Conservation (phyloP, 1,139 yeast genomes). For the Debaryomyces singareniensis region DNA sequence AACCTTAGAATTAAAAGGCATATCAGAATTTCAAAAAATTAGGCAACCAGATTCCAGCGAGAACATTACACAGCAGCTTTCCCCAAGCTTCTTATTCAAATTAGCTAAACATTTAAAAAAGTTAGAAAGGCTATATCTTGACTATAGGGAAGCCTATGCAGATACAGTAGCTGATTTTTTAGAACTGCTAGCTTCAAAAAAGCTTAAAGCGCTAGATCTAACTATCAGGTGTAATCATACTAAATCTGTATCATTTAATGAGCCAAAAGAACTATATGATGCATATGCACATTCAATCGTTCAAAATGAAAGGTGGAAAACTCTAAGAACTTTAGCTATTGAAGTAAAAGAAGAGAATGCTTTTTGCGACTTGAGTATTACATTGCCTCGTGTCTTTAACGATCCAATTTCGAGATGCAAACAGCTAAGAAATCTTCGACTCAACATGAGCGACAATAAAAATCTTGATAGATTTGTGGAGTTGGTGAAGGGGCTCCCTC, state of each 20-base stretch:
- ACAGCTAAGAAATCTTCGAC: conserved; percentile 27
- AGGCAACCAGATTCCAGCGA: conserved; percentile 1
- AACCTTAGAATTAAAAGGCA: conserved; percentile 18
- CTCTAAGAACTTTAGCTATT: conserved; percentile 33
- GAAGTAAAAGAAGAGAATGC: conserved; percentile 32
- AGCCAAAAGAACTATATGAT: conserved; percentile 17
- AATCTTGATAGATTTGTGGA: conserved; percentile 18
- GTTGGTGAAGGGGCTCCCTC: conserved; percentile 20
- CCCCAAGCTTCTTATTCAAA: conserved; percentile 22
- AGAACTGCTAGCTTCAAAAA: conserved; percentile 9
- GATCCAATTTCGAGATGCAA: conserved; percentile 12
- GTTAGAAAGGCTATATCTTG: conserved; percentile 30
- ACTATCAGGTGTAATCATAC: conserved; percentile 36
- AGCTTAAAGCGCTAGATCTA: conserved; percentile 34
- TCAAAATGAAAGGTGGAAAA: conserved; percentile 11
- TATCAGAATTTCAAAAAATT: conserved; percentile 20
- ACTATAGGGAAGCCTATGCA: conserved; percentile 35
- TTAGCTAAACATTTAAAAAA: conserved; percentile 19
- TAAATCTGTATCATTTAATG: conserved; percentile 16
- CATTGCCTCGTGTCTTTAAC: conserved; percentile 16
- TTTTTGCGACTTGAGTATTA: conserved; percentile 22
- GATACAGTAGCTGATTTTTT: conserved; percentile 41
- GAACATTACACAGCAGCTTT: conserved; percentile 4
- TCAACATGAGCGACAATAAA: conserved; percentile 27
- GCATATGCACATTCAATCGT: conserved; percentile 25